These are phyloP conservation scores for Epipyxis sp. DNA, from an alignment of 108 stramenopile species.

Conservation along the genomic window DNA sequence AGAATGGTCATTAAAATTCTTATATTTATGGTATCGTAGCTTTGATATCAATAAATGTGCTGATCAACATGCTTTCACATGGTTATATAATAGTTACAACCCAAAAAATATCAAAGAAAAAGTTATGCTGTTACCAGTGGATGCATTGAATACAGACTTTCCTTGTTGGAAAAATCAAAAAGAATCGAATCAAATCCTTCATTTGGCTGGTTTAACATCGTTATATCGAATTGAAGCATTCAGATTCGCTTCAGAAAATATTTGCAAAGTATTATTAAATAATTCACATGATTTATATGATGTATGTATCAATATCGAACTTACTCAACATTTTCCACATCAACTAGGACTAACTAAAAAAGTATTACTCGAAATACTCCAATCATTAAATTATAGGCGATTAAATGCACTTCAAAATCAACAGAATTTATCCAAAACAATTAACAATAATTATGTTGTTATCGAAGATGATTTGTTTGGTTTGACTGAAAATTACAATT, in stretches of 20 bases:
- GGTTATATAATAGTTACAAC: not conserved
- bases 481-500: not conserved
- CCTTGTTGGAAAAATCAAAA: not conserved
- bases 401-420: not conserved
- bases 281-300: not conserved
- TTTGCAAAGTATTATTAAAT: not conserved
- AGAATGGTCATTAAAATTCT: conserved; percentile 15
- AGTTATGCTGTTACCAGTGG: not conserved
- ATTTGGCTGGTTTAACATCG: not conserved
- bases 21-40: not conserved
- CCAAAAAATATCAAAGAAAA: not conserved
- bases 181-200: not conserved
- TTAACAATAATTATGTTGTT: no score
- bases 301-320: not conserved
- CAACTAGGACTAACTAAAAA: not conserved
- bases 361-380: not conserved
- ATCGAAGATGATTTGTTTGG: not conserved
- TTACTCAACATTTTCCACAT: no score
- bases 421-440: no score
- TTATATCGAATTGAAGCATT: not conserved
- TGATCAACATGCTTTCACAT: conserved; percentile 14
- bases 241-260: not conserved
- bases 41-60: not conserved
- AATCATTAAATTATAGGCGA: not conserved
- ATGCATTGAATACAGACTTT: conserved; percentile 6